Conservation (phyloP, 2,329 filamentous ascomycete species). For the Alternaria ventricosa region DNA sequence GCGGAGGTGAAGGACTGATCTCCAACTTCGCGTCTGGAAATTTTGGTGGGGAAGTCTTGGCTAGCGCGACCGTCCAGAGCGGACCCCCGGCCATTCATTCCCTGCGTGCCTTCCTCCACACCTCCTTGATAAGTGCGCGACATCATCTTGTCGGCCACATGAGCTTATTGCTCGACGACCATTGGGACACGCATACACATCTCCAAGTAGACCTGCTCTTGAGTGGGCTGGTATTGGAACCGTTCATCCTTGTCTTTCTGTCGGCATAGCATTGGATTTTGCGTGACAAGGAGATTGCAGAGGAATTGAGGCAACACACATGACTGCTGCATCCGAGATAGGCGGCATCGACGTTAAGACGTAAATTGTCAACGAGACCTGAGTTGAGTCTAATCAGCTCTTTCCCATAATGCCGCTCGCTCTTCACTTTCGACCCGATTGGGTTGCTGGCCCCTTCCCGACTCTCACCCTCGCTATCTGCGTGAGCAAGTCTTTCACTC, state of each 20-base stretch:
- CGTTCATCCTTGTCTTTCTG: neutral
- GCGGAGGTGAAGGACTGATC: constrained; percentile 5
- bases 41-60: constrained; percentile 25
- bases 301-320: neutral
- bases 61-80: constrained; percentile 6
- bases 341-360: neutral
- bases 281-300: neutral
- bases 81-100: constrained; percentile 6
- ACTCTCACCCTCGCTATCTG: neutral
- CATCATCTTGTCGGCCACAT: too few species aligned
- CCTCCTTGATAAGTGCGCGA: neutral
- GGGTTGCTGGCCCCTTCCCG: neutral
- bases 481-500: neutral
- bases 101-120: neutral
- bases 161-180: too few species aligned
- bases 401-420: neutral
- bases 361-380: neutral
- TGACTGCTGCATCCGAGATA: neutral
- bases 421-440: neutral
- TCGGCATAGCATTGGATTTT: neutral
- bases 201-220: neutral
- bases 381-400: neutral
- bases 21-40: constrained; percentile 16
- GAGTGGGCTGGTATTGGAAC: neutral
- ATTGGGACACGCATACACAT: neutral